These are phyloP conservation scores for Leccinum pellstonianum DNA, from an alignment of 768 basidiomycete species.

Conservation along the genomic window DNA sequence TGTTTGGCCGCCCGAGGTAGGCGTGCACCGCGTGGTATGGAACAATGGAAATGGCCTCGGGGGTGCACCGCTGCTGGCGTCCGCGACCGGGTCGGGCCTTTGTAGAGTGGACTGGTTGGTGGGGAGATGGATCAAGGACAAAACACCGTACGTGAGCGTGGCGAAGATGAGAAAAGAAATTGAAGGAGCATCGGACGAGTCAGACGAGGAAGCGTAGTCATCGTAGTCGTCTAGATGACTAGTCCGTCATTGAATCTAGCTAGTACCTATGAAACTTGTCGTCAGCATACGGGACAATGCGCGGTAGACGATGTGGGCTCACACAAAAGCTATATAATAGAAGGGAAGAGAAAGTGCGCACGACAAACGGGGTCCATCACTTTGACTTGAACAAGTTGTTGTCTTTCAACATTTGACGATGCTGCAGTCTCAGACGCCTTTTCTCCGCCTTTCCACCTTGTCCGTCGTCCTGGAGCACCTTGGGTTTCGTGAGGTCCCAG, in stretches of 20 bases:
- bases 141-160: constrained; percentile 64
- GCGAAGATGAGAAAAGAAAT: constrained; percentile 60
- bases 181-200: constrained; percentile 39
- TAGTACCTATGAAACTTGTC: not conserved
- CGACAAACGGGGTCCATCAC: constrained; percentile 28
- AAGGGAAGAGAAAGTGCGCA: not conserved
- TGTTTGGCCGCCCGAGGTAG: constrained; percentile 79
- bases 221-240: too few relatives aligned
- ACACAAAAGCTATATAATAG: not conserved
- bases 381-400: constrained; percentile 86
- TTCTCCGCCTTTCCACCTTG: constrained; percentile 68
- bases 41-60: constrained; percentile 70
- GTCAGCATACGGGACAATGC: not conserved
- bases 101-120: constrained; percentile 80
- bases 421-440: constrained; percentile 54
- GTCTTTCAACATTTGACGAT: constrained; percentile 72
- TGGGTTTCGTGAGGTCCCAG: constrained; percentile 71
- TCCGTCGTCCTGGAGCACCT: constrained; percentile 64
- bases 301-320: not conserved
- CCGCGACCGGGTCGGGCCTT: constrained; percentile 80
- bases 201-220: constrained; percentile 23
- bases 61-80: constrained; percentile 61
- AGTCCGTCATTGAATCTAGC: not conserved
- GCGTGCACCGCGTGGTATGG: constrained; percentile 79
- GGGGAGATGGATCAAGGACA: constrained; percentile 72